Base-by-base conservation (phyloP, 352 stramenopile genomes). In the Thraustochytrium striatum region DNA sequence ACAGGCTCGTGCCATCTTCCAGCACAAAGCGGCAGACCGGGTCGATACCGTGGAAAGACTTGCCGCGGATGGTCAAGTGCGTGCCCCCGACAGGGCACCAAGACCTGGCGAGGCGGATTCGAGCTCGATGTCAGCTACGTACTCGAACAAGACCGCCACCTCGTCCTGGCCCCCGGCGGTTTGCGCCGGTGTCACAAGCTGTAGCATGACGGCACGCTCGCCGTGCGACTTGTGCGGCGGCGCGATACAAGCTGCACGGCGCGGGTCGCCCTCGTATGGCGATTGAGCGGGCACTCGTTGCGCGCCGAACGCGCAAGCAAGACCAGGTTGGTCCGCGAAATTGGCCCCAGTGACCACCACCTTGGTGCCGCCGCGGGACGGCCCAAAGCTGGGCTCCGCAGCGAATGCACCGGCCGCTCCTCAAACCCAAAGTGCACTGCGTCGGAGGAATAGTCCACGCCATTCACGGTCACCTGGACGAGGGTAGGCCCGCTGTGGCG, bases 361-460 rank as follows among this genome's bases (percentile, higher is more conserved):
- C 13, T 36, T 3, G 2, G 69, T 79, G 11, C 69, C 69, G 21
- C 69, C 69, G 11, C 11, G n/a, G 19, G 28, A 2, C 2, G 69
- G 69, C 13, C 69, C 69, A 3, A 2, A n/a, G 0, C 0, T n/a
- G 3, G 69, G 69, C 19, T 43, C 21, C 19, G 53, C 28, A 0
- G n/a, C 8, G 30, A 36, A 79, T 0, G 55, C 55, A 79, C 8
- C 25, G 69, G 69, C 3, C 13, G 19, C 25, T 69, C 52, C n/a
- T n/a, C 32, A 52, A 36, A 79, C 3, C 30, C 36, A 3, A 38
- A 79, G 16, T 44, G 32, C 13, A 79, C 57, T 33, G 55, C 11
- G 55, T 79, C 69, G 5, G 50, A 36, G 3, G 69, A 79, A 36
- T 61, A 79, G 32, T 79, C 69, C 5, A 79, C 30, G 9, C 69